Conservation (phyloP, 768 basidiomycete genomes). For the Leccinum barrowsii region DNA sequence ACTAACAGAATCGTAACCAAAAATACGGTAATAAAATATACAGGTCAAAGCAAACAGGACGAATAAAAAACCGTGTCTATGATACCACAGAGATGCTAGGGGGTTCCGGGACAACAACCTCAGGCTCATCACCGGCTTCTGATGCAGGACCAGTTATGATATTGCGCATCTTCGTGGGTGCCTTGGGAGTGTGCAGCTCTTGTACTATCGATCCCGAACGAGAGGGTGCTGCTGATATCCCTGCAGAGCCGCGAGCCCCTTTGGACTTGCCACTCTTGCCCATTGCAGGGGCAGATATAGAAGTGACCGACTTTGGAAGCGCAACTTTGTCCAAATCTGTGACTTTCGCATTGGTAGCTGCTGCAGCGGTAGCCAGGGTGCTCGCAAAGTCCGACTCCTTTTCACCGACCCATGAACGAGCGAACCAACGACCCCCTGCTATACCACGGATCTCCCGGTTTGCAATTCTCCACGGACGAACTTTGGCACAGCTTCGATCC, state of each 20-base stretch:
- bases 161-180: slow-evolving; percentile 66
- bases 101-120: slow-evolving; percentile 28
- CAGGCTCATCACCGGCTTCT: slow-evolving; percentile 49
- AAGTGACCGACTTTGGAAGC: slow-evolving; percentile 38
- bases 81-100: slow-evolving; percentile 14
- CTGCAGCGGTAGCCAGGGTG: slow-evolving; percentile 27
- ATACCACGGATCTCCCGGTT: slow-evolving; percentile 79
- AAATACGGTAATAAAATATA: slow-evolving; percentile 15
- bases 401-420: slow-evolving; percentile 78
- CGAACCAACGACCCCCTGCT: slow-evolving; percentile 80
- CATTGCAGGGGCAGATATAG: slow-evolving; percentile 42
- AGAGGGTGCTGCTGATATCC: slow-evolving; percentile 51
- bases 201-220: slow-evolving; percentile 53
- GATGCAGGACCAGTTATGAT: slow-evolving; percentile 50
- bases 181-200: slow-evolving; percentile 43
- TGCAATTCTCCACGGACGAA: slow-evolving; percentile 70
- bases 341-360: slow-evolving; percentile 26
- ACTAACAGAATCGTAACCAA: slow-evolving; percentile 4
- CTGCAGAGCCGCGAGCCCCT: slow-evolving; percentile 33
- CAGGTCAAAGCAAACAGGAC: slow-evolving; percentile 2
- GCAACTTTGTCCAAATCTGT: slow-evolving; percentile 28
- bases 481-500: slow-evolving; percentile 59
- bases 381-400: slow-evolving; percentile 68
- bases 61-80: slow-evolving; percentile 13
- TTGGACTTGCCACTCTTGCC: slow-evolving; percentile 44